Evolutionary conservation across 192 early-diverging fungal species (phyloP), one percentile per base, ranked within the genome.

Genomic region (Chytriomyces sp.): DNA sequence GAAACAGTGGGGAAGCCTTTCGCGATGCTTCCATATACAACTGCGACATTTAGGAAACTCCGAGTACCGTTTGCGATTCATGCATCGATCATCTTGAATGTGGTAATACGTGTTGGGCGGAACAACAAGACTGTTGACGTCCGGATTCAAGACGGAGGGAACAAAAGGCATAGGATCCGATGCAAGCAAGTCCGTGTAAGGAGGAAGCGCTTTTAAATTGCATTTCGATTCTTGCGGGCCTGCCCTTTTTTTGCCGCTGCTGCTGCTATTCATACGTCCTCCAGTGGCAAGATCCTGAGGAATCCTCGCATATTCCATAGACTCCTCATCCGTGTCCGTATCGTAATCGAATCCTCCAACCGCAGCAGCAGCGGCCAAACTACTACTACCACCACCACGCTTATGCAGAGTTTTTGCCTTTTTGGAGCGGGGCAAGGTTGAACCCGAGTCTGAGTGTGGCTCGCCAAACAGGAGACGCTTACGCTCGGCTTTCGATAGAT

Each of bases 1-100:
- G 46, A 73, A 73, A 62, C 71, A 73, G 45, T 73, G 49, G 5
- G 71, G 71, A 8, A 73, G 44, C 60, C 60, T n/a, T 16, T 73
- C 71, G 60, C 71, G 71, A 45, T 73, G 71, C 28, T 73, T 73
- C 71, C 71, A 73, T 23, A 73, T 73, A 62, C 71, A 73, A 44
- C 71, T 73, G 2, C 71, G n/a, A 59, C 71, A 73, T 44, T 62
- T 60, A 13, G 43, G 10, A n/a, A 18, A n/a, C 7, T 45, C 71
- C 6, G 44, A 44, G 45, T 44, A 73, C 61, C 49, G 44, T 48
- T 60, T 43, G 45, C 49, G 44, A 44, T 73, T 73, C 71, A 73
- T 73, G 45, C 71, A 73, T 8, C 71, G 53, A n/a, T 73, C 71
- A 28, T 73, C 60, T 47, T 73, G 71, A 2, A 73, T 60, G 43